Evolutionary conservation across 805 yeast genomes (phyloP).

Genomic region (Diddensiella santjacobensis): DNA sequence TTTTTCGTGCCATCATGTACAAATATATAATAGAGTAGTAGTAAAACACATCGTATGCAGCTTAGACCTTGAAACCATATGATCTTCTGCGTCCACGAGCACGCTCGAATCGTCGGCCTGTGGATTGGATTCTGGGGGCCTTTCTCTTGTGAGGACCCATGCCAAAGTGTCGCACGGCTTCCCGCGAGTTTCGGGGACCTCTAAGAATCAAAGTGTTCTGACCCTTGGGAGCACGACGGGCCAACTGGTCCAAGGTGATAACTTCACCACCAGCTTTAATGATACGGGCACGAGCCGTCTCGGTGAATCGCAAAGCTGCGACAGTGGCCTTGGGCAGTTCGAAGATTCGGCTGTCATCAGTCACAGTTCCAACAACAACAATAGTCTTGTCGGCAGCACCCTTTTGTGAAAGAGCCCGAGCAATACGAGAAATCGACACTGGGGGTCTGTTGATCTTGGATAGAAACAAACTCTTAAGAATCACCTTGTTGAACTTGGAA

Average conservation of each 20-base stretch:
- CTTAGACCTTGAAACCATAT: slow-evolving; percentile 99
- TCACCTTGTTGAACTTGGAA: slow-evolving; percentile 93
- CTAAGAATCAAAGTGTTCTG: slow-evolving; percentile 95
- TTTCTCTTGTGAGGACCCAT: slow-evolving; percentile 99
- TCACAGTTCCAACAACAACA: slow-evolving; percentile 99
- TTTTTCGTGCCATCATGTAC: too few relatives aligned
- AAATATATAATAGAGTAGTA: neutral
- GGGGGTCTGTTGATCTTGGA: slow-evolving; percentile 99
- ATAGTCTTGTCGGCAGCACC: slow-evolving; percentile 88
- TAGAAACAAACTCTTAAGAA: slow-evolving; percentile 90
- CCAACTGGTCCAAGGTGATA: slow-evolving; percentile 98
- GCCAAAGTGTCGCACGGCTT: slow-evolving; percentile 99
- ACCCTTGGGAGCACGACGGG: slow-evolving; percentile 99
- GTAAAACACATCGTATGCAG: neutral
- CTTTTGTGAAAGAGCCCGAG: slow-evolving; percentile 74
- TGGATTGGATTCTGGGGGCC: slow-evolving; percentile 97
- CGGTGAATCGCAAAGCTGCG: slow-evolving; percentile 99
- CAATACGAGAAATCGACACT: slow-evolving; percentile 89
- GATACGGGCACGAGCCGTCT: slow-evolving; percentile 97
- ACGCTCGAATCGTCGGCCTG: slow-evolving; percentile 99
- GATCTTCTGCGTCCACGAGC: slow-evolving; percentile 99
- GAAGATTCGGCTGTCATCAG: slow-evolving; percentile 93
- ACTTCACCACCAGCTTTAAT: slow-evolving; percentile 99
- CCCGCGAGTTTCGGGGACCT: slow-evolving; percentile 99
- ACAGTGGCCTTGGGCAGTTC: slow-evolving; percentile 95